Evolutionary conservation across 345 rosid genomes (phyloP).

Genomic region (Corchorus olitorius): DNA sequence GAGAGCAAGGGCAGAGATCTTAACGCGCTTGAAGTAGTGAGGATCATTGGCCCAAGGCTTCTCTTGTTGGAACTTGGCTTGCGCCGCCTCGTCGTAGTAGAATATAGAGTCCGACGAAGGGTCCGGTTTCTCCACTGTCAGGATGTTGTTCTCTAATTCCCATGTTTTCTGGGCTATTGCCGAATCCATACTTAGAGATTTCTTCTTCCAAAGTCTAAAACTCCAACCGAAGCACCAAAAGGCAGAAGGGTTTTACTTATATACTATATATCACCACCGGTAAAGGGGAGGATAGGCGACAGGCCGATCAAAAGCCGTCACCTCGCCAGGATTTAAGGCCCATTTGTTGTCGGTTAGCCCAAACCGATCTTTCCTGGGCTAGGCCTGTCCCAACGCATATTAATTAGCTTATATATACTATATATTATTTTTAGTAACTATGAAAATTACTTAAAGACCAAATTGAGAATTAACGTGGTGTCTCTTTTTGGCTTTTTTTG

Average conservation of each 20-base stretch:
- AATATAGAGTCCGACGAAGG: slow-evolving; percentile 73
- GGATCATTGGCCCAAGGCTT: slow-evolving; percentile 96
- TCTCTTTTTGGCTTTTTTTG: no score
- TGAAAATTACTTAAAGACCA: no score
- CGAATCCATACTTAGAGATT: slow-evolving; percentile 33
- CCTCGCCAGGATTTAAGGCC: background rate
- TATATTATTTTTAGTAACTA: no score
- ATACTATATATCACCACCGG: background rate
- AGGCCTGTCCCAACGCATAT: background rate
- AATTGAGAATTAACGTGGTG: no score
- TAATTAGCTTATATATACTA: no score
- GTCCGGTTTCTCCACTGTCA: slow-evolving; percentile 52
- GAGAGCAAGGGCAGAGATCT: slow-evolving; percentile 95
- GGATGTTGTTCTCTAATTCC: slow-evolving; percentile 95
- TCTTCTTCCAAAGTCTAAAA: background rate
- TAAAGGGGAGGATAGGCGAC: no score
- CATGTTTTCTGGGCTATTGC: slow-evolving; percentile 91
- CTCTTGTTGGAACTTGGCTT: slow-evolving; percentile 74
- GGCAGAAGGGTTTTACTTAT: background rate
- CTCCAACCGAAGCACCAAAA: background rate
- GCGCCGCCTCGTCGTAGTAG: slow-evolving; percentile 74
- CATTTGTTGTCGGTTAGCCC: background rate
- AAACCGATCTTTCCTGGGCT: background rate
- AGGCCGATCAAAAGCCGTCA: background rate
- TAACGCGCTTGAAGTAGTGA: slow-evolving; percentile 95